phyloP scores from a whole-genome alignment of 306 rosid genomes.

The Fagus sylvatica region DNA sequence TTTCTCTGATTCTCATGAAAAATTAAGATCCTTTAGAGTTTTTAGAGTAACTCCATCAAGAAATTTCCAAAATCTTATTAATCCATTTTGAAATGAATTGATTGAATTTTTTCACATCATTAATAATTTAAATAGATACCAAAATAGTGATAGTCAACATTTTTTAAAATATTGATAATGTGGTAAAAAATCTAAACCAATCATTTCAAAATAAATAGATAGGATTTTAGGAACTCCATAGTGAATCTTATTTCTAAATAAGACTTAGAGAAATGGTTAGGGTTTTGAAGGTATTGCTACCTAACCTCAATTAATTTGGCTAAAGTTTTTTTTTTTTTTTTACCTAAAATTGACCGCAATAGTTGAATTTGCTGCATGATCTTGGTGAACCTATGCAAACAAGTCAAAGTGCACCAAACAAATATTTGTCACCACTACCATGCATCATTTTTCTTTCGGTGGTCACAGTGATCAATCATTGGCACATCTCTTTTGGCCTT shows the following conservation, averaged over 20 bases:
- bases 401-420: constrained; percentile 1
- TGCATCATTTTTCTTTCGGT: not conserved
- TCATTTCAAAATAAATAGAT: too few species aligned
- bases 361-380: not conserved
- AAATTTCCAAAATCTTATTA: too few species aligned
- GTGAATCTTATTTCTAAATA: not conserved
- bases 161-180: too few species aligned
- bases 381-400: not conserved
- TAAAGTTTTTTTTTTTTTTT: not conserved
- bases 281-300: not conserved
- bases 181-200: too few species aligned
- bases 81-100: too few species aligned
- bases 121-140: too few species aligned
- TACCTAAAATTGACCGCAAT: not conserved
- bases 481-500: not conserved
- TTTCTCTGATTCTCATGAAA: too few species aligned
- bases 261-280: not conserved
- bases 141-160: too few species aligned
- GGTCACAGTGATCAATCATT: not conserved
- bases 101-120: too few species aligned
- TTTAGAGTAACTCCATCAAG: too few species aligned
- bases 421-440: not conserved
- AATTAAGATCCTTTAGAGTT: too few species aligned
- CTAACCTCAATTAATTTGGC: not conserved
- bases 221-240: too few species aligned